Evolutionary conservation across 306 rosid species (phyloP), one percentile per base, ranked within the genome.

Genomic region (Argentina anserina): DNA sequence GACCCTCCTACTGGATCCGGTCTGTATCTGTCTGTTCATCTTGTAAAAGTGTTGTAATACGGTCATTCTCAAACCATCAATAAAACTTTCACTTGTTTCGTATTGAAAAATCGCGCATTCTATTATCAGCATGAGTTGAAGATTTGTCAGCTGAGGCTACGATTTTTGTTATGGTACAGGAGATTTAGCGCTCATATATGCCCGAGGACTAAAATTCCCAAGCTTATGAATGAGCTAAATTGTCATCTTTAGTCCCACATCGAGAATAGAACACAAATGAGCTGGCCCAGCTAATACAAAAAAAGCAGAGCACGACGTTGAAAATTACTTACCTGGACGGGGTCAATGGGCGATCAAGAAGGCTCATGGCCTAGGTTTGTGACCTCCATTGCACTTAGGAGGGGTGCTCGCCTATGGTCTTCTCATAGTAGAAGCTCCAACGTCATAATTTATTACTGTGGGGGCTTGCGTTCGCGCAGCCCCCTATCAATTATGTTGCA

Each of bases 391-490:
- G 86, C 86, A 84, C 84, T 42, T 6, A 0, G 83, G 79, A 81
- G 55, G 82, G 79, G 76, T 77, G 79, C 71, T n/a, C 0, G 67
- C 45, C 72, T 84, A 86, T 73, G 86, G 84, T 84, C 81, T 81
- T 52, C 81, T 65, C 75, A 67, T 68, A 13, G 78, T 5, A 64
- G 82, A 53, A 75, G 86, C 84, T 60, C 81, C 85, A 72, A 81
- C 84, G 76, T 89, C 84, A 81, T 83, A 74, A 84, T 89, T 84
- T 89, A 78, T 86, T 56, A 69, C 8, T 36, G 82, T 26, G 75
- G 86, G 79, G 86, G 84, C 90, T 65, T 81, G 89, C 82, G 86
- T 84, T 72, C 74, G 89, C 80, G 87, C 87, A 59, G 86, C 88
- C 88, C 86, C 82, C 81, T 59, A 13, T 33, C 40, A 67, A 72